Evolutionary conservation across 441 rosid genomes (phyloP).

Genomic region (Bruguiera hainesii): DNA sequence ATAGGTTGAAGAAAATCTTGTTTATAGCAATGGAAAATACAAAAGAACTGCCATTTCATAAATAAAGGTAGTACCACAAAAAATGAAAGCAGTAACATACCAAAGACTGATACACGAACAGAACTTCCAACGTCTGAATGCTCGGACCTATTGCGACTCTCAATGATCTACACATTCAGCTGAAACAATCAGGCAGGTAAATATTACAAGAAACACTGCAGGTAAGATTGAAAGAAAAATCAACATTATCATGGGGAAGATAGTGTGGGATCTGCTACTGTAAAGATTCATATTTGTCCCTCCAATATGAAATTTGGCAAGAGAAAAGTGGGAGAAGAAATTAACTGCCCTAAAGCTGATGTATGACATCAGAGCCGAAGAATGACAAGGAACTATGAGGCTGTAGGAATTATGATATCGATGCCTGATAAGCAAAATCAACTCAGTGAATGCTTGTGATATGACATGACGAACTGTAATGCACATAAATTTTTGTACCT

Average conservation of each 20-base stretch:
- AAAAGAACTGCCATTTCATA: not conserved
- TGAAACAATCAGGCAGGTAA: slow-evolving; percentile 15
- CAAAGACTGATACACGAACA: slow-evolving; percentile 90
- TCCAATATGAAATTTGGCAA: slow-evolving; percentile 57
- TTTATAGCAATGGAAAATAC: not conserved
- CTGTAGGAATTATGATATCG: too few relatives aligned
- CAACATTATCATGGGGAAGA: slow-evolving; percentile 76
- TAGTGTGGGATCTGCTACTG: slow-evolving; percentile 95
- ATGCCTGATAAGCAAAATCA: too few relatives aligned
- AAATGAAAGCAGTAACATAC: slow-evolving; percentile 35
- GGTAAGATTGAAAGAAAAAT: slow-evolving; percentile 14
- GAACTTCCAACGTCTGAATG: slow-evolving; percentile 51
- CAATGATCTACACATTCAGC: slow-evolving; percentile 57
- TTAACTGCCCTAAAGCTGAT: not conserved
- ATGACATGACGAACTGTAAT: not conserved
- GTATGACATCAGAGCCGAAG: not conserved
- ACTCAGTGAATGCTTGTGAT: not conserved
- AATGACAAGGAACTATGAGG: not conserved
- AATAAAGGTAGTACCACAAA: not conserved
- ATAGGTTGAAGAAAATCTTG: too few relatives aligned
- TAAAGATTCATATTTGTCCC: slow-evolving; percentile 90
- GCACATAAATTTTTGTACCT: slow-evolving; percentile 40
- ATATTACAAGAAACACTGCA: not conserved
- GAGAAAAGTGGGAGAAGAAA: slow-evolving; percentile 1
- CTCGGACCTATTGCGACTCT: slow-evolving; percentile 77